Evolutionary conservation across 2,329 filamentous ascomycete species (phyloP), one percentile per base, ranked within the genome.

Genomic region (Dactylella cylindrospora): DNA sequence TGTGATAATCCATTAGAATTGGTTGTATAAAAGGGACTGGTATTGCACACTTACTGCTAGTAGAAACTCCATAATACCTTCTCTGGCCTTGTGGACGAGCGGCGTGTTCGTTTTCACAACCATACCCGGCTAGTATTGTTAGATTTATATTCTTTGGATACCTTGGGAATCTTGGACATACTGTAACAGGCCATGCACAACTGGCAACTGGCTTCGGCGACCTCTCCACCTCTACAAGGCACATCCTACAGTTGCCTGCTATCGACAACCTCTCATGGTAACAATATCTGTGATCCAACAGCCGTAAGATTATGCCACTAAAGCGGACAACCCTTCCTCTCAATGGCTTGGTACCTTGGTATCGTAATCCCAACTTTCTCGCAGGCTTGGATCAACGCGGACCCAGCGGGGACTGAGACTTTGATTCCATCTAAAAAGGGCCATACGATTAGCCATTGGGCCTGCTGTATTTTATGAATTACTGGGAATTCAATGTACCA

Each of bases 241-340:
- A 98, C 93, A 98, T 98, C 78, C 93, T 90, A 76, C 93, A 98
- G 77, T 97, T 98, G 76, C 93, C 93, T 71, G 93, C 93, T 80
- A 98, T 95, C 85, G 95, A 90, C 69, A 98, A 82, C 78, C 98
- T 97, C 74, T 88, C 91, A 71, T 45, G 64, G 50, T 67, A 51
- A 40, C 45, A 66, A 69, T 67, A 54, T 66, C 65, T 67, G 64
- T 65, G 61, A 35, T 69, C 78, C n/a, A 38, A 12, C 35, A 9
- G 20, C 35, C 35, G 22, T 33, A 29, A 29, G 7, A 46, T 46
- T 17, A 29, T 46, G 26, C 8, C 26, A 10, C 41, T 29, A 9
- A n/a, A n/a, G 8, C 8, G 8, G 28, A 31, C 28, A 3, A 31
- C 15, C 17, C 12, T 12, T 26, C 25, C 33, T 45, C 15, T 51